Conservation (phyloP, 2,329 filamentous ascomycete species). For the Nigrospora osmanthi region DNA sequence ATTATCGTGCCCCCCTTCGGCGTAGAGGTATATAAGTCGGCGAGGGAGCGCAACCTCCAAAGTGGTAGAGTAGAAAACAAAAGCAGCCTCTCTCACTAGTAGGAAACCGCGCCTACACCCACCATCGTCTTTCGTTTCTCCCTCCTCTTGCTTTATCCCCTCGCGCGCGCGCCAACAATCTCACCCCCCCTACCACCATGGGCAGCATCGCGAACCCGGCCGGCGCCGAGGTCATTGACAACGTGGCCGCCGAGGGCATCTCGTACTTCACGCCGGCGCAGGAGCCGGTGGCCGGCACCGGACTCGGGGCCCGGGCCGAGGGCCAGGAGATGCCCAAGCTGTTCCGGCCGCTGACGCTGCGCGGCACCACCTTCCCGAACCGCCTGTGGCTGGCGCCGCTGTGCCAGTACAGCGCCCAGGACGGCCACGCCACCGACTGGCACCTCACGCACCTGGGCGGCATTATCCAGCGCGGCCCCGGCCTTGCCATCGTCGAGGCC, state of each 20-base stretch:
- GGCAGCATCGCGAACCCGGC: background rate
- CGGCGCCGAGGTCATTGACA: constrained; percentile 8
- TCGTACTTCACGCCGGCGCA: constrained; percentile 35
- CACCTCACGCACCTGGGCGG: constrained; percentile 78
- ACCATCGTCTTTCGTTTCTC: background rate
- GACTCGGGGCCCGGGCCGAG: constrained; percentile 28
- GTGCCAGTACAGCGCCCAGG: constrained; percentile 50
- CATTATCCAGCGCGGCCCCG: constrained; percentile 68
- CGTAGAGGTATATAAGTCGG: no score
- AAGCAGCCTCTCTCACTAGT: no score
- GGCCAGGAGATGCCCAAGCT: constrained; percentile 37
- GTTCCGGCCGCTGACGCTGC: constrained; percentile 38
- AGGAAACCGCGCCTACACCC: no score
- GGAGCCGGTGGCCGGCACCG: constrained; percentile 27
- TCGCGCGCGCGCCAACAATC: background rate
- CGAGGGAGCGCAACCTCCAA: no score
- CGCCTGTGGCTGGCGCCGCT: constrained; percentile 53
- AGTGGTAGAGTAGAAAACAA: no score
- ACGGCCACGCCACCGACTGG: constrained; percentile 70
- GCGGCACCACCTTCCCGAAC: constrained; percentile 43
- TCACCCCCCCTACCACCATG: background rate
- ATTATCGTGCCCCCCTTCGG: no score
- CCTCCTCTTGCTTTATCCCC: background rate
- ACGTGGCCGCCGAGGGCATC: constrained; percentile 20
- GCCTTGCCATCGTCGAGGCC: constrained; percentile 69